Percentiles rank a stretch among this genome's conserved stretches.
Conservation (phyloP, 176 grass and related monocot species). For the Alloteropsis semialata region DNA sequence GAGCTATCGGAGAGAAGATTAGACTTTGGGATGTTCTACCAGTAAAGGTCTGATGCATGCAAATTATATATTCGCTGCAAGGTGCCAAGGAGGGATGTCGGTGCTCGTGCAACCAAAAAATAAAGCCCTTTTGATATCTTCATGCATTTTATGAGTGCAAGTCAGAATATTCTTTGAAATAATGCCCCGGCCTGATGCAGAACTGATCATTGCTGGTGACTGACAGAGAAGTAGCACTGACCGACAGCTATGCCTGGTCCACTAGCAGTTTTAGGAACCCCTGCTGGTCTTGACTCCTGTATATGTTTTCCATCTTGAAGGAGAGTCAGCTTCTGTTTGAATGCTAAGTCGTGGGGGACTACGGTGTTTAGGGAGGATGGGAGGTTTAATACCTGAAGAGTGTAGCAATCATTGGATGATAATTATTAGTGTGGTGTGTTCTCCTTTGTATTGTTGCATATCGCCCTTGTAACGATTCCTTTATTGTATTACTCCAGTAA, state of each 20-base stretch:
- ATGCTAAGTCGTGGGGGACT: neutral
- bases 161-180: conserved; percentile 31
- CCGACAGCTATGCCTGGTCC: conserved; percentile 3
- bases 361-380: neutral
- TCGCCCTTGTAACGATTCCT: neutral
- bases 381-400: neutral
- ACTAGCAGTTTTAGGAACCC: conserved; percentile 2
- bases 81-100: neutral
- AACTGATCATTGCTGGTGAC: conserved; percentile 29
- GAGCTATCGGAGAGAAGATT: neutral
- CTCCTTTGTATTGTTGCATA: neutral
- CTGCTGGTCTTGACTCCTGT: neutral
- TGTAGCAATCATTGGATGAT: neutral
- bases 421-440: conserved; percentile 6
- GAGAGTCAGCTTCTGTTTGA: conserved; percentile 4
- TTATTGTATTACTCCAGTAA: neutral
- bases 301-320: neutral
- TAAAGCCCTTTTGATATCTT: neutral
- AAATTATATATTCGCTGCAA: neutral
- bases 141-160: conserved; percentile 5
- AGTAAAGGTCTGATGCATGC: neutral
- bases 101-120: neutral
- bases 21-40: neutral
- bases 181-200: neutral
- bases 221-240: conserved; percentile 31